These are phyloP conservation scores for Hirsutella thompsonii DNA, from an alignment of 2,329 filamentous ascomycete species.

Conservation along the genomic window DNA sequence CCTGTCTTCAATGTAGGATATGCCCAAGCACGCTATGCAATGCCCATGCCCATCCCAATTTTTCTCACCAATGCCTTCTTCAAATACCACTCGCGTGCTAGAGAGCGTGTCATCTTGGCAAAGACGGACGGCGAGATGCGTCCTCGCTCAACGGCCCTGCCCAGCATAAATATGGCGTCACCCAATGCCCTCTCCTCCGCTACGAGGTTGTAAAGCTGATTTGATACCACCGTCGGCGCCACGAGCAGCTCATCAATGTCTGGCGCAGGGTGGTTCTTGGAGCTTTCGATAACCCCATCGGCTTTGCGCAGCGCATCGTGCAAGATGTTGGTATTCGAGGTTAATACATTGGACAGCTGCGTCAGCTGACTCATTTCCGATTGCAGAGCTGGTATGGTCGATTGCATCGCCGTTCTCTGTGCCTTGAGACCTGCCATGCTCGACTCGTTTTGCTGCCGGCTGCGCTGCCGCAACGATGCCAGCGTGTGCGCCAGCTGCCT, in stretches of 20 bases:
- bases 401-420: conserved; percentile 65
- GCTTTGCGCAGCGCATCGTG: conserved; percentile 67
- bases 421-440: conserved; percentile 65
- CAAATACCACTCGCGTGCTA: conserved; percentile 70
- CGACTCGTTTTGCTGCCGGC: conserved; percentile 57
- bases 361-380: conserved; percentile 60
- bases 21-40: conserved; percentile 19
- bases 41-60: conserved; percentile 64
- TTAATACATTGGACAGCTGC: conserved; percentile 56
- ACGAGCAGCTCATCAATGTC: conserved; percentile 83
- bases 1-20: too few species aligned
- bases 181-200: conserved; percentile 80
- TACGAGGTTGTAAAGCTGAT: conserved; percentile 80
- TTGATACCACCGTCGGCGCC: conserved; percentile 84
- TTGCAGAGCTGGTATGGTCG: conserved; percentile 57
- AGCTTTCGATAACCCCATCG: conserved; percentile 62
- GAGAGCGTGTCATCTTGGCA: conserved; percentile 60
- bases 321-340: conserved; percentile 67
- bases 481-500: conserved; percentile 62
- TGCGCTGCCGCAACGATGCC: conserved; percentile 53
- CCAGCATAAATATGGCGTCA: conserved; percentile 76
- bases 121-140: conserved; percentile 61
- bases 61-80: conserved; percentile 73
- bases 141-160: conserved; percentile 60
- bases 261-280: conserved; percentile 55